These are phyloP conservation scores for Gnetum montanum DNA, from an alignment of 75 land plant species.

Conservation along the genomic window DNA sequence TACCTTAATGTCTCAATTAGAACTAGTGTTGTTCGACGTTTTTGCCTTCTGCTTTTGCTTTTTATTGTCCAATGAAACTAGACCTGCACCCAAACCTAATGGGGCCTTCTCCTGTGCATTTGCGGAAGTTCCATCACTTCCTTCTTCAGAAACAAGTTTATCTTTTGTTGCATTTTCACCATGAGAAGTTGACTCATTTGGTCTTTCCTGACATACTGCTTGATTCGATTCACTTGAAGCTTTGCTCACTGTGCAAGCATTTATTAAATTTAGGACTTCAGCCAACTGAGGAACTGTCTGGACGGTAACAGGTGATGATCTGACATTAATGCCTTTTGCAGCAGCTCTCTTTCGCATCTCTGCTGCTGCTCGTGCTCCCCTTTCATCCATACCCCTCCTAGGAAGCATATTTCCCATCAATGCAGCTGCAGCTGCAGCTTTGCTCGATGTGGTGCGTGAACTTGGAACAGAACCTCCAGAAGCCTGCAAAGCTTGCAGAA, in stretches of 20 bases:
- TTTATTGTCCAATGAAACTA: slow-evolving; percentile 61
- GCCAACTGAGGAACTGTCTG: slow-evolving; percentile 44
- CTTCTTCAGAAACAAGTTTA: neutral
- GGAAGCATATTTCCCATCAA: slow-evolving; percentile 39
- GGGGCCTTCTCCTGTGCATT: slow-evolving; percentile 40
- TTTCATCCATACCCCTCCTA: slow-evolving; percentile 80
- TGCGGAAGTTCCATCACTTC: slow-evolving; percentile 12
- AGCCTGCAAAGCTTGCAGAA: slow-evolving; percentile 77
- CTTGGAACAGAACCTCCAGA: slow-evolving; percentile 37
- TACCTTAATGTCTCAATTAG: too few species aligned
- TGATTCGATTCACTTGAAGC: slow-evolving; percentile 14
- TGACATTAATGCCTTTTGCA: slow-evolving; percentile 73
- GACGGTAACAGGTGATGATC: slow-evolving; percentile 40
- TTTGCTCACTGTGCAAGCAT: slow-evolving; percentile 29
- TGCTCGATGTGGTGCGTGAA: slow-evolving; percentile 18
- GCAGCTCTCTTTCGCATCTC: slow-evolving; percentile 91
- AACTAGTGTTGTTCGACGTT: too few species aligned
- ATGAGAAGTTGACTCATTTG: slow-evolving; percentile 5
- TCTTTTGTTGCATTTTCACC: slow-evolving; percentile 8
- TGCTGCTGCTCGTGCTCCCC: slow-evolving; percentile 90
- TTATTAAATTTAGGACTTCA: slow-evolving; percentile 64
- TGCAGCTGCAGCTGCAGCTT: slow-evolving; percentile 33
- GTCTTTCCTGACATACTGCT: slow-evolving; percentile 10
- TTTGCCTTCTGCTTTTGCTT: slow-evolving; percentile 66
- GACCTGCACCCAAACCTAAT: slow-evolving; percentile 64